These are phyloP conservation scores for Quercus mongolica DNA, from an alignment of 306 rosid species.

Conservation along the genomic window DNA sequence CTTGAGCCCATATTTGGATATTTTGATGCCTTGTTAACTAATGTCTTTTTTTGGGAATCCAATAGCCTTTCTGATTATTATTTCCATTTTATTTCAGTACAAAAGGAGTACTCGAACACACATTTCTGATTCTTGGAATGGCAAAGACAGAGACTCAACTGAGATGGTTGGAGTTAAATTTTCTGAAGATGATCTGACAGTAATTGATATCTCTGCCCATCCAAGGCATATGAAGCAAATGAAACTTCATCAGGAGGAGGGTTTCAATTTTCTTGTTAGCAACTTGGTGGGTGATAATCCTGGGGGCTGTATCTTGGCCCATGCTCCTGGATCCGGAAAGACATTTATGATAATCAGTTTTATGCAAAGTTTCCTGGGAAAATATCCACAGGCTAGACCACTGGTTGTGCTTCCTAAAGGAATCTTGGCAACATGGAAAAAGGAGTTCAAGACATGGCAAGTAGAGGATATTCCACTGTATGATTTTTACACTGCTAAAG, in stretches of 20 bases:
- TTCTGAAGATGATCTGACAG: constrained; percentile 41
- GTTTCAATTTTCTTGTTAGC: constrained; percentile 84
- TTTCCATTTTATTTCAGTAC: constrained; percentile 42
- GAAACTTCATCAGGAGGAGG: constrained; percentile 91
- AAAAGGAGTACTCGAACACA: constrained; percentile 74
- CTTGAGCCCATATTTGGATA: not conserved
- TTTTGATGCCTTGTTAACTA: not conserved
- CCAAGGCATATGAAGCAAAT: constrained; percentile 83
- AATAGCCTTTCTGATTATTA: not conserved
- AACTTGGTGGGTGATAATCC: constrained; percentile 80
- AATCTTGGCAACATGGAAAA: constrained; percentile 84
- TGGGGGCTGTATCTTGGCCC: constrained; percentile 94
- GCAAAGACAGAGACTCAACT: constrained; percentile 33
- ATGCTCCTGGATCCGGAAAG: constrained; percentile 97
- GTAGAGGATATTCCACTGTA: constrained; percentile 78
- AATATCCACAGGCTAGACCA: constrained; percentile 82
- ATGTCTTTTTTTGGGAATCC: not conserved
- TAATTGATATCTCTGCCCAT: constrained; percentile 62
- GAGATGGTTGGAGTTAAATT: constrained; percentile 46
- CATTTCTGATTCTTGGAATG: constrained; percentile 51
- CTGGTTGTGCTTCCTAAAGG: constrained; percentile 96
- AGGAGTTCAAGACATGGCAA: constrained; percentile 87
- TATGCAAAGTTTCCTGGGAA: constrained; percentile 89
- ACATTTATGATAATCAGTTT: constrained; percentile 97
- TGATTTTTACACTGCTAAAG: constrained; percentile 74